Evolutionary conservation across 345 rosid genomes (phyloP).

Genomic region (Brassica nigra): DNA sequence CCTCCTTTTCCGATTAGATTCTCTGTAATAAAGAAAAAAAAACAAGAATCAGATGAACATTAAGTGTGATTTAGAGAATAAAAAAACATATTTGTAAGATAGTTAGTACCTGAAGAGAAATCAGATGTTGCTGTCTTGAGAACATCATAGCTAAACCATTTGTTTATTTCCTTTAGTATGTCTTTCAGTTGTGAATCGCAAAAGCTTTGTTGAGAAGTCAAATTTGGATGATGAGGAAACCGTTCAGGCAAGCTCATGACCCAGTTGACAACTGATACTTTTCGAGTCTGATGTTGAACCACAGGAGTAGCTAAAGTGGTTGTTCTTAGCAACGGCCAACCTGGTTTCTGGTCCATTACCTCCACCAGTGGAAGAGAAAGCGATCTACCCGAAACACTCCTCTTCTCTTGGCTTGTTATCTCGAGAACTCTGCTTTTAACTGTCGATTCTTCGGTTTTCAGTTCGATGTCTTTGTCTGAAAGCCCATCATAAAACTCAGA

Average conservation of each 20-base stretch:
- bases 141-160: conserved; percentile 61
- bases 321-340: conserved; percentile 81
- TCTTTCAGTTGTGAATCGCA: conserved; percentile 42
- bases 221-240: conserved; percentile 43
- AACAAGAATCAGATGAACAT: conserved; percentile 8
- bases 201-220: conserved; percentile 18
- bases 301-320: conserved; percentile 45
- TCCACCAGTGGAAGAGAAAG: conserved; percentile 50
- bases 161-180: conserved; percentile 44
- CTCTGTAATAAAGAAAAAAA: conserved; percentile 44
- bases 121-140: conserved; percentile 63
- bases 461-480: conserved; percentile 35
- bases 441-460: conserved; percentile 47
- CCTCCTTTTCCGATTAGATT: conserved; percentile 86
- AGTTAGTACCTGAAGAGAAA: conserved; percentile 68
- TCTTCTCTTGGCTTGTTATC: conserved; percentile 19
- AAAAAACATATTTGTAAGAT: not conserved
- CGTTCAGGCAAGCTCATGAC: conserved; percentile 80
- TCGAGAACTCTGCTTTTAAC: conserved; percentile 29
- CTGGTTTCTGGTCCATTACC: conserved; percentile 59
- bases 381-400: conserved; percentile 42
- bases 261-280: conserved; percentile 80
- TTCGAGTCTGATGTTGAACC: conserved; percentile 43
- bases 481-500: conserved; percentile 30
- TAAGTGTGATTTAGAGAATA: not conserved